Percentiles rank a stretch among this genome's conserved stretches.
phyloP scores from a whole-genome alignment of 106 monocot genomes.

The Iris macrosiphon region DNA sequence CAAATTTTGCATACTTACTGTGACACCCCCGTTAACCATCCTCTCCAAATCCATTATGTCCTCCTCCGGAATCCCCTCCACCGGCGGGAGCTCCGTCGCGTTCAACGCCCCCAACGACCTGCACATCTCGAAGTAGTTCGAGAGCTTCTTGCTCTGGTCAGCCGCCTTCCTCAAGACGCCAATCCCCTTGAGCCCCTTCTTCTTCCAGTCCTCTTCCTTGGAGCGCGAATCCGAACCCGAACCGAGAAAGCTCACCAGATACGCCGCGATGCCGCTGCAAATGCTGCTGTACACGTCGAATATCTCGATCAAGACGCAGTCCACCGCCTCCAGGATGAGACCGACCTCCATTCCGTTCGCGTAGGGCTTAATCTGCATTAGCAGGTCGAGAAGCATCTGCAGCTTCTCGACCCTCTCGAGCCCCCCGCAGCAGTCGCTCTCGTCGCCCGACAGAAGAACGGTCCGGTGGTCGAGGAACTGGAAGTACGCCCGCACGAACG shows the following conservation, averaged over 20 bases:
- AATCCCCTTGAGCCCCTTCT: slow-evolving; percentile 28
- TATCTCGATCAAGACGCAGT: slow-evolving; percentile 68
- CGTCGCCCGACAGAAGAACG: slow-evolving; percentile 11
- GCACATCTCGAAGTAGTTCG: slow-evolving; percentile 55
- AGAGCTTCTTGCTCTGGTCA: slow-evolving; percentile 45
- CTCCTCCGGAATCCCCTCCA: slow-evolving; percentile 61
- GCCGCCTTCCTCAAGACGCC: slow-evolving; percentile 43
- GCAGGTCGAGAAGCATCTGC: slow-evolving; percentile 49
- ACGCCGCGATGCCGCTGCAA: slow-evolving; percentile 46
- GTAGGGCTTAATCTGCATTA: slow-evolving; percentile 73
- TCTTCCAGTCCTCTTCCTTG: not conserved
- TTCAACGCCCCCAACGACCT: slow-evolving; percentile 53
- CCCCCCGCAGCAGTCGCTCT: too few species aligned
- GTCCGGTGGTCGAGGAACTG: slow-evolving; percentile 63
- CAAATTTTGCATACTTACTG: not conserved
- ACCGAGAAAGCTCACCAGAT: slow-evolving; percentile 33
- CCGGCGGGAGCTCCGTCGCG: slow-evolving; percentile 37
- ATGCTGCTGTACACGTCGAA: slow-evolving; percentile 72
- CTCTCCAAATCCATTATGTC: slow-evolving; percentile 60
- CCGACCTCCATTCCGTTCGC: slow-evolving; percentile 45
- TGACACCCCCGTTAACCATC: slow-evolving; percentile 13
- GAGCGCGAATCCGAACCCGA: not conserved
- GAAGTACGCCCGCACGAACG: slow-evolving; percentile 79
- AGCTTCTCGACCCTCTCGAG: slow-evolving; percentile 18
- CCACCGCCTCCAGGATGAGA: slow-evolving; percentile 74